These are phyloP conservation scores for Cunninghamia lanceolata DNA, from an alignment of 75 land plant genomes.

Conservation along the genomic window DNA sequence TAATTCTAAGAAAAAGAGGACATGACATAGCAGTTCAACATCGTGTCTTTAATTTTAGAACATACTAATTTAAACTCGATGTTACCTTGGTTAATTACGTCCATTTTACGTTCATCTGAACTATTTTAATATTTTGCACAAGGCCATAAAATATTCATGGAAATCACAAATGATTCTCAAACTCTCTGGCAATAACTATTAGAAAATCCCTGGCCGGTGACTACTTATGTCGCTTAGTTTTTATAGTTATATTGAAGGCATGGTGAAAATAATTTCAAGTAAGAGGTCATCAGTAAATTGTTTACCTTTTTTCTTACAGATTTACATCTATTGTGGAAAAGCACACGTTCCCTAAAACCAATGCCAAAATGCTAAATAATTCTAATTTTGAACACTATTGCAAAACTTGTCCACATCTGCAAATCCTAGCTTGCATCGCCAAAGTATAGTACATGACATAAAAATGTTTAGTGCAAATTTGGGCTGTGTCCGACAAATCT, in stretches of 20 bases:
- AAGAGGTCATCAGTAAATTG: not conserved
- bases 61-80: not conserved
- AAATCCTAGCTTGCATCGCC: not conserved
- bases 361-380: not conserved
- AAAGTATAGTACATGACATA: not conserved
- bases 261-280: not conserved
- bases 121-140: not conserved
- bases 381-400: not conserved
- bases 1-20: no score
- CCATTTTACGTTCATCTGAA: not conserved
- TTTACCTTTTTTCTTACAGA: not conserved
- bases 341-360: not conserved
- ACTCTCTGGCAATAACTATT: not conserved
- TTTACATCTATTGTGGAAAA: not conserved
- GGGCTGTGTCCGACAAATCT: not conserved
- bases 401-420: not conserved
- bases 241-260: not conserved
- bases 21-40: not conserved
- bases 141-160: not conserved
- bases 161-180: not conserved
- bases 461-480: not conserved
- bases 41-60: not conserved
- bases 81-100: not conserved
- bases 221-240: not conserved
- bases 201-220: not conserved